A percentile compares a stretch with the other conserved stretches of the same genome.
Evolutionary conservation across 306 rosid genomes (phyloP).

Genomic region (Begonia loranthoides): DNA sequence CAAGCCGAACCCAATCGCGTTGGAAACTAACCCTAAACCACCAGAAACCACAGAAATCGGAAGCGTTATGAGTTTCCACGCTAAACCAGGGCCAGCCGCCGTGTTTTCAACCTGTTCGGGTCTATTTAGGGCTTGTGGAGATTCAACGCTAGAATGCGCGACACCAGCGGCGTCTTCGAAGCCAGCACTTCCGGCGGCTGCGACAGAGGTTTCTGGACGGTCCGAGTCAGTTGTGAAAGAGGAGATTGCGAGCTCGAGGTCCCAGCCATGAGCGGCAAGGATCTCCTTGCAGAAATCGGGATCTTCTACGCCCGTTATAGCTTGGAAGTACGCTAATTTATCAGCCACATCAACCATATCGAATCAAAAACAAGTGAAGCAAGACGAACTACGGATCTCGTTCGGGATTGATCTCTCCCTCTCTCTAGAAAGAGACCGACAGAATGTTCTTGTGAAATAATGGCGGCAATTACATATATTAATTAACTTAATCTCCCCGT

Average conservation of each 20-base stretch:
- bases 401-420: conserved; percentile 1
- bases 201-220: conserved; percentile 5
- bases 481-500: too few species aligned
- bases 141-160: conserved; percentile 2
- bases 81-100: conserved; percentile 41
- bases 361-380: not conserved
- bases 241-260: conserved; percentile 92
- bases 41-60: conserved; percentile 84
- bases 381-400: not conserved
- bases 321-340: conserved; percentile 73
- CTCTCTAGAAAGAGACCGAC: too few species aligned
- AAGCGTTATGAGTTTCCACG: conserved; percentile 62
- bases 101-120: conserved; percentile 18
- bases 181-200: conserved; percentile 8
- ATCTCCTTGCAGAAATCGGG: conserved; percentile 76
- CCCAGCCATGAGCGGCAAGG: conserved; percentile 86
- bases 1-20: conserved; percentile 72
- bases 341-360: conserved; percentile 66
- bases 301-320: conserved; percentile 83
- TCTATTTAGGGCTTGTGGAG: conserved; percentile 5
- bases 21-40: conserved; percentile 60
- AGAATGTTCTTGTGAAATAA: too few species aligned
- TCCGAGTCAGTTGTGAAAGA: conserved; percentile 28
- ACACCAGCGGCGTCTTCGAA: conserved; percentile 1
- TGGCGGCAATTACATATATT: too few species aligned